Evolutionary conservation across 345 rosid genomes (phyloP).

Genomic region (Anastatica hierochuntica): DNA sequence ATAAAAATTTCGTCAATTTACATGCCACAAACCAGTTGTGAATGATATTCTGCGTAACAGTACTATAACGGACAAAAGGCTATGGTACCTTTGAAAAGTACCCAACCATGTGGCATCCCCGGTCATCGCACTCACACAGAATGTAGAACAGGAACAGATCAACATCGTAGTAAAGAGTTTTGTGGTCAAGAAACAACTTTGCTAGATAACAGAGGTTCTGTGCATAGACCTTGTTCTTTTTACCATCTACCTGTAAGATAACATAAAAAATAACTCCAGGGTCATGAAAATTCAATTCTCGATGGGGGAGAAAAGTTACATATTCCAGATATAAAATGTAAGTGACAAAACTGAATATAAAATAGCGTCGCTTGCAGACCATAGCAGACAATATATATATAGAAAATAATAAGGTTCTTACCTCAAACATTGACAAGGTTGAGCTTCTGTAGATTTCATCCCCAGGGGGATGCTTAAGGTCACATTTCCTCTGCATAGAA

Average conservation of each 20-base stretch:
- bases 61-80: no score
- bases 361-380: no score
- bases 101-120: slow-evolving; percentile 99
- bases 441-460: slow-evolving; percentile 98
- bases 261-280: no score
- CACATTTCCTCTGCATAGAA: slow-evolving; percentile 67
- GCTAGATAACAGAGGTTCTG: slow-evolving; percentile 99
- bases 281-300: background rate
- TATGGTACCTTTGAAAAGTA: slow-evolving; percentile 82
- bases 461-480: slow-evolving; percentile 98
- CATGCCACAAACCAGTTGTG: slow-evolving; percentile 7
- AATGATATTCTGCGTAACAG: no score
- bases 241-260: slow-evolving; percentile 53
- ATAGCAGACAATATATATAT: background rate
- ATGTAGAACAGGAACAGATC: slow-evolving; percentile 88
- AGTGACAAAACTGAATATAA: background rate
- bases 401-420: slow-evolving; percentile 7
- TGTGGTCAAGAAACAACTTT: slow-evolving; percentile 94
- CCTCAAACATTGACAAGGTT: slow-evolving; percentile 99
- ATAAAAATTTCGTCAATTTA: no score
- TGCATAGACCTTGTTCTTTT: slow-evolving; percentile 97
- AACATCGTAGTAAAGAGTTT: slow-evolving; percentile 97
- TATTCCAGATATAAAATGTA: background rate
- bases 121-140: slow-evolving; percentile 96
- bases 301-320: background rate